Conservation (phyloP, 2,329 filamentous ascomycete genomes). For the Xylariaceae sp. region DNA sequence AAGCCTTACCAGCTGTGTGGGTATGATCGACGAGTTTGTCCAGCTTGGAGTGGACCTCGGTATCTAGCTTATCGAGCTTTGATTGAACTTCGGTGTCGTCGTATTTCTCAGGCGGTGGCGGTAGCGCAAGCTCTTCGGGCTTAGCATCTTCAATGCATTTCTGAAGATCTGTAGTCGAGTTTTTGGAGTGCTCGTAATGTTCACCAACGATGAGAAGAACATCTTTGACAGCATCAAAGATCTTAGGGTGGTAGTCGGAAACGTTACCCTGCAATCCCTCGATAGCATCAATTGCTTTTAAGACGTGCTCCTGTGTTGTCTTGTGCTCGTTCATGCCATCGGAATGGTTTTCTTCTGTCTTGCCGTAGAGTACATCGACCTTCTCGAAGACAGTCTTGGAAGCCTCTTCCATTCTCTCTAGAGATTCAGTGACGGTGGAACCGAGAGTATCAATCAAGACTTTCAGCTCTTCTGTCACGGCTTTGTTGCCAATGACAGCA, state of each 20-base stretch:
- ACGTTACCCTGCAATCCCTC: constrained; percentile 75
- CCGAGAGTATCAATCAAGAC: constrained; percentile 81
- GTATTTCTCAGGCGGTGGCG: constrained; percentile 53
- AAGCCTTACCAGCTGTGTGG: constrained; percentile 62
- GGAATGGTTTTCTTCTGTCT: constrained; percentile 70
- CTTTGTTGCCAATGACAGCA: constrained; percentile 69
- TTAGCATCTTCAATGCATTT: constrained; percentile 60
- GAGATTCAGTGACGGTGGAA: constrained; percentile 71
- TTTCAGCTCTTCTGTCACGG: constrained; percentile 81
- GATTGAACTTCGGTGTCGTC: constrained; percentile 24
- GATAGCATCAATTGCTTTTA: constrained; percentile 68
- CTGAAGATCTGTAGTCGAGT: constrained; percentile 52
- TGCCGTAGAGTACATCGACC: constrained; percentile 73
- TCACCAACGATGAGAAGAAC: constrained; percentile 78
- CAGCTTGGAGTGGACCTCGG: constrained; percentile 32
- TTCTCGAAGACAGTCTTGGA: constrained; percentile 81
- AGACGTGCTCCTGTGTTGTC: constrained; percentile 75
- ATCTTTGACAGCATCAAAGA: constrained; percentile 80
- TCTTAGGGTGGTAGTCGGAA: constrained; percentile 80
- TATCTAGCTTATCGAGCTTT: constrained; percentile 28
- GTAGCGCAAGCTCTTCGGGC: constrained; percentile 44
- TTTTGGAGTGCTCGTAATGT: constrained; percentile 84
- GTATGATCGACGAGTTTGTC: constrained; percentile 60
- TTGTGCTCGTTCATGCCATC: constrained; percentile 77
- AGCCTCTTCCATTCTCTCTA: constrained; percentile 83